These are phyloP conservation scores for Drosera capensis DNA, from an alignment of 148 eudicot species.

Conservation along the genomic window DNA sequence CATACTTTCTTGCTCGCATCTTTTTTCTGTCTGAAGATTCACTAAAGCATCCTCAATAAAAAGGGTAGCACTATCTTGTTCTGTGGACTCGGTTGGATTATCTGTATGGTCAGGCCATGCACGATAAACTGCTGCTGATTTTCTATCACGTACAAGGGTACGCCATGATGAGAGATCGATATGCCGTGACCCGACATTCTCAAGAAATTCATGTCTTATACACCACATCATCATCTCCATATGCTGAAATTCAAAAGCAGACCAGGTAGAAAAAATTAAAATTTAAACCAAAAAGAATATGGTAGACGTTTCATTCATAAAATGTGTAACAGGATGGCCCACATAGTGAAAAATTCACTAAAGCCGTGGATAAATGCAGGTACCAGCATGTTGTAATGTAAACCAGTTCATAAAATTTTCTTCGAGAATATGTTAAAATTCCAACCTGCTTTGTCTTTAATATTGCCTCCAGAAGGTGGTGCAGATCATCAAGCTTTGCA, in stretches of 20 bases:
- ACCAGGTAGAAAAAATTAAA: constrained; percentile 2
- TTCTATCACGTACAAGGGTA: constrained; percentile 47
- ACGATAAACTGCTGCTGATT: constrained; percentile 57
- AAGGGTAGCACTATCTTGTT: constrained; percentile 31
- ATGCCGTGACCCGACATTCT: constrained; percentile 40
- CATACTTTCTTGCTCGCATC: constrained; percentile 18
- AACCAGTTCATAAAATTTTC: not conserved
- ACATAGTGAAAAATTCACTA: too few relatives aligned
- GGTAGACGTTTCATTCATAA: not conserved
- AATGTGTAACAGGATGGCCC: too few relatives aligned
- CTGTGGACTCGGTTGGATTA: constrained; percentile 19
- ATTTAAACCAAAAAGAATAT: not conserved
- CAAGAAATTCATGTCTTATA: constrained; percentile 68
- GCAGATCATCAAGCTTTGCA: constrained; percentile 75
- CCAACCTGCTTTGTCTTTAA: constrained; percentile 86
- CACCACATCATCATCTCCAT: constrained; percentile 91
- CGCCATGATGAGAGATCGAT: constrained; percentile 44
- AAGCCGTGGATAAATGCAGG: too few relatives aligned
- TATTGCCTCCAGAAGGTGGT: constrained; percentile 68
- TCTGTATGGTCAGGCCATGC: constrained; percentile 72
- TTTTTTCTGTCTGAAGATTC: constrained; percentile 67
- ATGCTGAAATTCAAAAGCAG: constrained; percentile 41
- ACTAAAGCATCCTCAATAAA: constrained; percentile 88
- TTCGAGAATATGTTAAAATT: constrained; percentile 9
- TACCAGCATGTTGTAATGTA: too few relatives aligned